phyloP scores from a whole-genome alignment of 257 asterid genomes.

The Ocimum tenuiflorum region DNA sequence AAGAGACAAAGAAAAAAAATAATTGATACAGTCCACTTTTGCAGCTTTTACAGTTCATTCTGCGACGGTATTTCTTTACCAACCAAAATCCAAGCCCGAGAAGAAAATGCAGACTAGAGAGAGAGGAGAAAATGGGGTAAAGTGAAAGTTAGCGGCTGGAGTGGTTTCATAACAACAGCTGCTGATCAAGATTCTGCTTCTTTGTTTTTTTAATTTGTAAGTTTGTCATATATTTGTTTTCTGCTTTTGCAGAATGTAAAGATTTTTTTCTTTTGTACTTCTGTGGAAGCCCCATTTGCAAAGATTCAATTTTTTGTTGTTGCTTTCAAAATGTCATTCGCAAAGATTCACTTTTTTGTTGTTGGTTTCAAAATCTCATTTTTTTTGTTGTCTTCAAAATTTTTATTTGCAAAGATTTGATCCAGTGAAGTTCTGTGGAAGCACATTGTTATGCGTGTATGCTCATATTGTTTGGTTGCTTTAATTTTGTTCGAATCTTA shows the following conservation, averaged over 20 bases:
- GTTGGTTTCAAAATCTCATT: constrained; percentile 18
- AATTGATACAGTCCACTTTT: constrained; percentile 3
- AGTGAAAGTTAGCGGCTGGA: constrained; percentile 45
- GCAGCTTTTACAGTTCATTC: constrained; percentile 36
- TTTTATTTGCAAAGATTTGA: constrained; percentile 20
- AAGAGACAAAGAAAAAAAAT: constrained; percentile 9
- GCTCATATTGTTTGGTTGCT: not conserved
- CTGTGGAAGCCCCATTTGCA: constrained; percentile 1
- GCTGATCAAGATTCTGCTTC: constrained; percentile 42
- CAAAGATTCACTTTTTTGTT: constrained; percentile 7
- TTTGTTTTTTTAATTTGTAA: constrained; percentile 23
- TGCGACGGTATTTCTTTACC: constrained; percentile 22
- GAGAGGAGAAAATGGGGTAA: constrained; percentile 39
- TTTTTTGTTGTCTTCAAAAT: constrained; percentile 4
- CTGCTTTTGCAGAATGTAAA: constrained; percentile 4
- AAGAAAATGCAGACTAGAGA: constrained; percentile 14
- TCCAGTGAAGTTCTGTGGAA: constrained; percentile 8
- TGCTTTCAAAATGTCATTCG: constrained; percentile 19
- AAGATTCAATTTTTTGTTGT: constrained; percentile 6
- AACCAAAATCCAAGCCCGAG: constrained; percentile 17
- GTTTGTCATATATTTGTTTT: constrained; percentile 11
- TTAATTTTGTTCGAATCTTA: not conserved
- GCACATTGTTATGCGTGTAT: constrained; percentile 7
- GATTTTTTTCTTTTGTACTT: not conserved
- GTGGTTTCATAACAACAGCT: constrained; percentile 47